Evolutionary conservation across 2,329 filamentous ascomycete genomes (phyloP).

Genomic region (Sclerotinia nivalis): DNA sequence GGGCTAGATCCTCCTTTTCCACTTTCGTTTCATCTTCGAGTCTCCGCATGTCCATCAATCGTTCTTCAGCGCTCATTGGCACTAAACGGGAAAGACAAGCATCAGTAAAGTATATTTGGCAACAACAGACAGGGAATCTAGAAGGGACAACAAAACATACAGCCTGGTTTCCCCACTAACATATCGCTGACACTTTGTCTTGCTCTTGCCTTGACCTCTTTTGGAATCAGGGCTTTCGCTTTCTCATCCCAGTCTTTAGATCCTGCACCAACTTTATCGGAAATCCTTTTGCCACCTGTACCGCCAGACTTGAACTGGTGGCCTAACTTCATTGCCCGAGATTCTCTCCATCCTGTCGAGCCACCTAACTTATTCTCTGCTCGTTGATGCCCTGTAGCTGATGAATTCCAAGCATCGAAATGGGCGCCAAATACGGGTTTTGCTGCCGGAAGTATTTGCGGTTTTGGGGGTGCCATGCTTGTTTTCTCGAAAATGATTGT

Average conservation of each 20-base stretch:
- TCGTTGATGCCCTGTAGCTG: conserved; percentile 75
- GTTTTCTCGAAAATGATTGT: not conserved
- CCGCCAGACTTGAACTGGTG: conserved; percentile 64
- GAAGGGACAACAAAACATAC: conserved; percentile 23
- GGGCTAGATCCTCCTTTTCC: conserved; percentile 35
- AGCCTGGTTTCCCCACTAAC: conserved; percentile 41
- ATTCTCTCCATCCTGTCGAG: conserved; percentile 69
- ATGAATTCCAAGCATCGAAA: conserved; percentile 73
- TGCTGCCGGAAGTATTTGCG: conserved; percentile 32
- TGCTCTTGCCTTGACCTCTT: conserved; percentile 41
- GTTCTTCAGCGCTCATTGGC: conserved; percentile 32
- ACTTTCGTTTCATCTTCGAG: conserved; percentile 55
- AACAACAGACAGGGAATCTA: conserved; percentile 7
- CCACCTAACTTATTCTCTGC: conserved; percentile 66
- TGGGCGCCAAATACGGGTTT: conserved; percentile 46
- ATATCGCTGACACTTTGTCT: conserved; percentile 54
- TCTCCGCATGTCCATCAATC: conserved; percentile 43
- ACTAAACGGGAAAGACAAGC: conserved; percentile 39
- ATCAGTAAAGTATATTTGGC: conserved; percentile 25
- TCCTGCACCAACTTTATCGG: conserved; percentile 66
- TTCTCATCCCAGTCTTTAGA: conserved; percentile 56
- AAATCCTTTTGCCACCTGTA: conserved; percentile 60
- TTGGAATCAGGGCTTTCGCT: conserved; percentile 48
- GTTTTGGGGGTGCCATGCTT: conserved; percentile 34
- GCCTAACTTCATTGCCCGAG: conserved; percentile 66